phyloP scores from a whole-genome alignment of 2,329 filamentous ascomycete species.

The Xylaria sp. region DNA sequence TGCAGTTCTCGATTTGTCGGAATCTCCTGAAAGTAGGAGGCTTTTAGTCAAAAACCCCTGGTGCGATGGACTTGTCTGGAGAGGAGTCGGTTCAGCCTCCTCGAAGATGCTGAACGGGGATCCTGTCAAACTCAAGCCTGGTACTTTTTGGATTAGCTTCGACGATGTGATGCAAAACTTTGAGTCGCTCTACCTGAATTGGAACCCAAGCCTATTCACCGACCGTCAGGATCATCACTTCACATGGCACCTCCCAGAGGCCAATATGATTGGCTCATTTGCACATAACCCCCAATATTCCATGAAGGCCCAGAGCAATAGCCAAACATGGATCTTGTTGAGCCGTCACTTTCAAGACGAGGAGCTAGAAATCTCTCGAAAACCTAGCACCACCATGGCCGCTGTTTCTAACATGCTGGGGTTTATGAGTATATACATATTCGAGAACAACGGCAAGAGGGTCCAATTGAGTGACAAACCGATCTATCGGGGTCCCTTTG shows the following conservation, averaged over 20 bases:
- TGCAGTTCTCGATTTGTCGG: constrained; percentile 83
- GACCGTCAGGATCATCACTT: constrained; percentile 91
- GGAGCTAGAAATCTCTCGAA: constrained; percentile 66
- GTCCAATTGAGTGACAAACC: constrained; percentile 79
- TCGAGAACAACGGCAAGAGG: constrained; percentile 73
- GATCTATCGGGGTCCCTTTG: constrained; percentile 81
- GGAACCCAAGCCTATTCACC: constrained; percentile 87
- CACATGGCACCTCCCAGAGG: constrained; percentile 72
- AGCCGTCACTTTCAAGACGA: constrained; percentile 84
- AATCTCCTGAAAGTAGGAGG: constrained; percentile 66
- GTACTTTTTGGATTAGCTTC: constrained; percentile 94
- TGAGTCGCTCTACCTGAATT: constrained; percentile 96
- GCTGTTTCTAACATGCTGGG: constrained; percentile 68
- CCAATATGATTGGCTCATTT: constrained; percentile 63
- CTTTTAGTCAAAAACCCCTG: constrained; percentile 96
- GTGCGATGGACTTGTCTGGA: constrained; percentile 83
- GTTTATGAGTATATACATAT: constrained; percentile 89
- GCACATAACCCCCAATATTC: constrained; percentile 78
- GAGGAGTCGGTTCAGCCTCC: constrained; percentile 58
- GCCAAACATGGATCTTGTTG: constrained; percentile 83
- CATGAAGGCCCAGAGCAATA: constrained; percentile 66
- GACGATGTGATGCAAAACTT: constrained; percentile 91
- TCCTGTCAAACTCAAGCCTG: constrained; percentile 60
- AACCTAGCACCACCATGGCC: constrained; percentile 52
- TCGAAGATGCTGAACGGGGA: constrained; percentile 35